These are phyloP conservation scores for Hygrophorus pudorinus DNA, from an alignment of 768 basidiomycete genomes.

Conservation along the genomic window DNA sequence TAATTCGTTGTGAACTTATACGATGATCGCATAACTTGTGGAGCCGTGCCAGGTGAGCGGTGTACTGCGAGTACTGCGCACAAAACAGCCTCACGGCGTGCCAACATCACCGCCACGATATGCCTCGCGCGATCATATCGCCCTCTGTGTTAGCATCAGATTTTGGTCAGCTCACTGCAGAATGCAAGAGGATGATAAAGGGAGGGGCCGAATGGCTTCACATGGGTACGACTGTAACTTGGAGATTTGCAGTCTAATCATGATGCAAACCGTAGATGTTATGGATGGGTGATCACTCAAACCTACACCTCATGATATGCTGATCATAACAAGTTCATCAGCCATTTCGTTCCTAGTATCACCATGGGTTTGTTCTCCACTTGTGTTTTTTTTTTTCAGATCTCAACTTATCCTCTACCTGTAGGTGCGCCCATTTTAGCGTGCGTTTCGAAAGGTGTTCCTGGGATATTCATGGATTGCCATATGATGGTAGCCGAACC, in stretches of 20 bases:
- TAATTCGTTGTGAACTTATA: conserved; percentile 9
- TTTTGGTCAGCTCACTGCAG: conserved; percentile 88
- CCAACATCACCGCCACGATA: conserved; percentile 19
- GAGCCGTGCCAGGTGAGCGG: neutral
- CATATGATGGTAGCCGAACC: conserved; percentile 99
- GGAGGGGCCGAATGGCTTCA: conserved; percentile 97
- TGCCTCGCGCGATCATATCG: conserved; percentile 89
- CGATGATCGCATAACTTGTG: conserved; percentile 4
- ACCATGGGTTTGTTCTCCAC: conserved; percentile 67
- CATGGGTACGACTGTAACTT: conserved; percentile 91
- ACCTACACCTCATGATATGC: neutral
- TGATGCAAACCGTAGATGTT: conserved; percentile 48
- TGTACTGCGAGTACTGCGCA: neutral
- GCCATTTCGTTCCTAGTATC: conserved; percentile 98
- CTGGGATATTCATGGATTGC: conserved; percentile 98
- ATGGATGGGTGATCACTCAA: conserved; percentile 77
- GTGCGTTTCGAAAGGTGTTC: conserved; percentile 77
- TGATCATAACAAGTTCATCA: conserved; percentile 19
- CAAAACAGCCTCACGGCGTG: neutral
- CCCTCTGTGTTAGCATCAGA: conserved; percentile 97
- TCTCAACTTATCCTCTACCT: neutral
- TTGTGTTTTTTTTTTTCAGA: conserved; percentile 1
- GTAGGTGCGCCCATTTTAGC: conserved; percentile 82
- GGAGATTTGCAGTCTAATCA: neutral
- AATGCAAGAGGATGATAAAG: conserved; percentile 95